Percentiles rank a stretch among this genome's conserved stretches.
Conservation (phyloP, 2,329 filamentous ascomycete species). For the Colletotrichum lini region DNA sequence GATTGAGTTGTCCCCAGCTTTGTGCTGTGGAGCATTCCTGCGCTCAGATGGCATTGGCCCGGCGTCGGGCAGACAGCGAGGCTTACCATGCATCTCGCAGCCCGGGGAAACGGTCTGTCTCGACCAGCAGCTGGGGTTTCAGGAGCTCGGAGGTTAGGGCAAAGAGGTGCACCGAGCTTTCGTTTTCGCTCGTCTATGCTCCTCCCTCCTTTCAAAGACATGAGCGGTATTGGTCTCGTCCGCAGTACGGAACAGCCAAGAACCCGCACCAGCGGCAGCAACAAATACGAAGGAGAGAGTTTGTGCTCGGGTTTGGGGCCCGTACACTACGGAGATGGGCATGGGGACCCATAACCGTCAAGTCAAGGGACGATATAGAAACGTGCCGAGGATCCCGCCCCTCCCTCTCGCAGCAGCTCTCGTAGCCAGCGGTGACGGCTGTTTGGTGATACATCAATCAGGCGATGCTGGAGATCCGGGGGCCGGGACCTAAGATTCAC, state of each 20-base stretch:
- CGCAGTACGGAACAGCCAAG: not conserved
- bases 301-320: slow-evolving; percentile 33
- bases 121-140: slow-evolving; percentile 32
- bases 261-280: not conserved
- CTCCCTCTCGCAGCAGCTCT: slow-evolving; percentile 26
- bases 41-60: slow-evolving; percentile 35
- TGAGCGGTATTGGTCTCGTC: slow-evolving; percentile 17
- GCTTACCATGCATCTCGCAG: slow-evolving; percentile 34
- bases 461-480: slow-evolving; percentile 4
- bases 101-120: slow-evolving; percentile 23
- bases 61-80: slow-evolving; percentile 25
- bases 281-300: slow-evolving; percentile 27
- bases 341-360: not conserved
- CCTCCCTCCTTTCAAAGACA: not conserved
- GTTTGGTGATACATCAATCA: not conserved
- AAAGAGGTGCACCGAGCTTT: slow-evolving; percentile 16
- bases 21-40: slow-evolving; percentile 28
- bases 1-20: slow-evolving; percentile 35
- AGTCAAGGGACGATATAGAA: slow-evolving; percentile 14
- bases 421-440: not conserved
- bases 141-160: slow-evolving; percentile 29
- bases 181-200: not conserved
- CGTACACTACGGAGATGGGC: slow-evolving; percentile 20
- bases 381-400: slow-evolving; percentile 35
- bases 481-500: slow-evolving; percentile 35